Evolutionary conservation across 108 stramenopile genomes (phyloP), one percentile per base, ranked within the genome.

Genomic region (Epithemia pelagica): DNA sequence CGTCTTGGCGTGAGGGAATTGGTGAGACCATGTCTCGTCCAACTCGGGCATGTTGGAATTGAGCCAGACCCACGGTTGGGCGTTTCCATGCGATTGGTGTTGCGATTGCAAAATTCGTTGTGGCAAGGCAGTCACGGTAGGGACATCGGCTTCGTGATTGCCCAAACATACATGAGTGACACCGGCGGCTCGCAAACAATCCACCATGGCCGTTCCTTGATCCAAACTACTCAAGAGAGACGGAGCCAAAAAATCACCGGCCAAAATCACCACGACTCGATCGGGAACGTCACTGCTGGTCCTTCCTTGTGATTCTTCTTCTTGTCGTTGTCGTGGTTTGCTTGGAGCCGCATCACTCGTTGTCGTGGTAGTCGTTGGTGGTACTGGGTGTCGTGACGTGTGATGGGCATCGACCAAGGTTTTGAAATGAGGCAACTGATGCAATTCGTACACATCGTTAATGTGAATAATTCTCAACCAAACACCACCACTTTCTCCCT

Each of bases 81-180:
- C 20, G 52, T 52, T 52, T 52, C 18, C 52, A 52, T 19, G 20
- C 15, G 18, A 52, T 52, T 52, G 20, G 26, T 24, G 58, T 67
- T 67, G 5, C 23, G 21, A 58, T 66, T 60, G 70, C 33, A 22
- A 54, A 32, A 65, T 30, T 28, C 54, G 61, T 32, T 55, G 0
- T 21, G 19, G 20, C 24, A 29, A 21, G 21, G 15, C 26, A 58
- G 56, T 26, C 79, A 69, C 31, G 52, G 67, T 30, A 83, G 59
- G 23, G 52, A 83, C 37, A 52, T 85, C 82, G 0, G 84, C 77
- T 66, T 93, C 91, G 61, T 93, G 91, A 71, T 93, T 93, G 2
- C 91, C 91, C 26, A 93, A 67, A 57, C 76, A 85, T 18, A 82
- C 82, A 66, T 90, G 85, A 3, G 85, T 82, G 28, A 93, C 68